Evolutionary conservation across 1,284 basidiomycete genomes (phyloP), one percentile per base, ranked within the genome.

Genomic region (Sanghuangporus baumii): DNA sequence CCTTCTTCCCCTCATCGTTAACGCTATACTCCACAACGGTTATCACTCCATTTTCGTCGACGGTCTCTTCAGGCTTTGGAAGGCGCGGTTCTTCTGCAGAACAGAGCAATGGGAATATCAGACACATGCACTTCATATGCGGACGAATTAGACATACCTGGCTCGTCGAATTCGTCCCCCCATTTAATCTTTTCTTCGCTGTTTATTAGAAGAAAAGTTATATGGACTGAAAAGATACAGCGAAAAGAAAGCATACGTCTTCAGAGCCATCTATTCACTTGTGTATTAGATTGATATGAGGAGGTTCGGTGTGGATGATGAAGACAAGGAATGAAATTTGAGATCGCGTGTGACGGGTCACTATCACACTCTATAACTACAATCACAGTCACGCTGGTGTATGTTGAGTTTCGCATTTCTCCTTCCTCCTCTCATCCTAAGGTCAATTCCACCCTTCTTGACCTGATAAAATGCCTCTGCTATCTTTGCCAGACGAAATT

Each of bases 1-100:
- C 88, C 75, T 92, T 94, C 77, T 96, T 94, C 18, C 94, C 96
- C 26, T 96, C 89, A 55, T 98, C 95, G 70, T 98, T 96, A 60
- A 91, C 77, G 55, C 81, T 81, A 75, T 91, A 95, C 72, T 96
- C 94, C 54, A 93, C 80, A 6, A 89, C 89, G 7, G 91, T 92
- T 46, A 93, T 86, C 70, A 98, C 84, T 1, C 96, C 96, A 71
- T 96, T 92, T 68, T 93, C 90, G 72, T 96, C 95, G 55, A 90
- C 79, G 61, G 81, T 88, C 71, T 94, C 90, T 68, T 80, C 79
- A 64, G 75, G 74, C 68, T 78, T 78, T 48, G 43, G 64, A n/a
- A 59, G 43, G 16, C 55, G 62, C n/a, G 74, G 74, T 55, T 75
- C 73, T 62, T 79, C 78, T 79, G 64, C 14, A 61, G n/a, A 47